phyloP scores from a whole-genome alignment of 805 yeast genomes.

The Aciculoconidium aculeatum region DNA sequence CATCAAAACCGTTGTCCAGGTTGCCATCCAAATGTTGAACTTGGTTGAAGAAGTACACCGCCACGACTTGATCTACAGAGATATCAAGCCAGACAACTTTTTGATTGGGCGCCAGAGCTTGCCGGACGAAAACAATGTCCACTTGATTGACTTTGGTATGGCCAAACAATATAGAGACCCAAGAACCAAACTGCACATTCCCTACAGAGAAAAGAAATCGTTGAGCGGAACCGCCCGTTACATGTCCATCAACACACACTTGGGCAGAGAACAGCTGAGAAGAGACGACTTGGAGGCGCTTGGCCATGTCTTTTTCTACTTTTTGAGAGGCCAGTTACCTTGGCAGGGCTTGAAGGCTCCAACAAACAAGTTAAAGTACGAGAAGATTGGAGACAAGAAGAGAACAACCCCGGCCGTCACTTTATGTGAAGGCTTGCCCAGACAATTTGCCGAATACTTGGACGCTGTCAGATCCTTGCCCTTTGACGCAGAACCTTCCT shows the following conservation, averaged over 20 bases:
- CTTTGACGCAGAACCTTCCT: slow-evolving; percentile 78
- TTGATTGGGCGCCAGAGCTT: slow-evolving; percentile 59
- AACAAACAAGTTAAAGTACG: slow-evolving; percentile 77
- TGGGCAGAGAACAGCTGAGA: slow-evolving; percentile 79
- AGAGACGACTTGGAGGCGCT: slow-evolving; percentile 77
- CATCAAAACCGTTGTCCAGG: slow-evolving; percentile 65
- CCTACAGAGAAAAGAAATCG: slow-evolving; percentile 75
- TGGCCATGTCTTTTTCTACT: slow-evolving; percentile 79
- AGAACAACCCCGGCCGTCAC: slow-evolving; percentile 61
- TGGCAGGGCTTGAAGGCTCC: slow-evolving; percentile 92
- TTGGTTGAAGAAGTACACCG: slow-evolving; percentile 70
- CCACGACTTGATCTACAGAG: slow-evolving; percentile 72
- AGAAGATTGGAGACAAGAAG: slow-evolving; percentile 78
- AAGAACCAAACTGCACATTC: slow-evolving; percentile 72
- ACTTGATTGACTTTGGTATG: slow-evolving; percentile 81
- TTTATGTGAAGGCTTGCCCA: slow-evolving; percentile 59
- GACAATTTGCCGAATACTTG: slow-evolving; percentile 70
- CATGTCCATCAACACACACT: slow-evolving; percentile 84
- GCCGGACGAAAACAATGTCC: slow-evolving; percentile 61
- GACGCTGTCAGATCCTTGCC: slow-evolving; percentile 61
- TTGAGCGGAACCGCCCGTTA: slow-evolving; percentile 82
- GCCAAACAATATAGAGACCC: slow-evolving; percentile 82
- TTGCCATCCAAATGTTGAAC: slow-evolving; percentile 73
- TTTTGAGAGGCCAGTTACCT: slow-evolving; percentile 72
- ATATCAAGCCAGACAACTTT: slow-evolving; percentile 80